Percentiles rank a stretch among this genome's conserved stretches.
phyloP scores from a whole-genome alignment of 2,329 filamentous ascomycete genomes.

The Blastomyces parvus region DNA sequence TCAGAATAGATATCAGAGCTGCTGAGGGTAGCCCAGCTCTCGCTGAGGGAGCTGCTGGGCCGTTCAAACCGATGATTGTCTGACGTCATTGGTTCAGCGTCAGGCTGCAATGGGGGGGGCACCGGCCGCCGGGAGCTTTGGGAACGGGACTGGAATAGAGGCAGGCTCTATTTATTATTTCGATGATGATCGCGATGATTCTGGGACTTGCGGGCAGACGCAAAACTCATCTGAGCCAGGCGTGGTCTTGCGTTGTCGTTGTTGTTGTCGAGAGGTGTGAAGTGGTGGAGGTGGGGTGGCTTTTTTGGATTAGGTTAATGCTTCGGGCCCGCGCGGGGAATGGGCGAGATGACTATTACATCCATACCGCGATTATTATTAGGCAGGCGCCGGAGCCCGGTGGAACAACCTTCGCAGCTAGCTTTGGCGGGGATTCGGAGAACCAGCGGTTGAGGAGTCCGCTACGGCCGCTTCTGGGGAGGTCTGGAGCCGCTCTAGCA shows the following conservation, averaged over 20 bases:
- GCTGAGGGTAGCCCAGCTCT: conserved; percentile 40
- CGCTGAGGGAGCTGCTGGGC: conserved; percentile 29
- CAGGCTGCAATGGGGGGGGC: conserved; percentile 29
- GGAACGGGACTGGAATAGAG: conserved; percentile 33
- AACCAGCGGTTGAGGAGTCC: too few relatives aligned
- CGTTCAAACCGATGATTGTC: conserved; percentile 21
- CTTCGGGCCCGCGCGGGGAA: neutral
- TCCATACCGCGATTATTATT: too few relatives aligned
- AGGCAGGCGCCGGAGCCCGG: neutral
- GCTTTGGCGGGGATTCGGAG: neutral
- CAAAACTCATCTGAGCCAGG: neutral
- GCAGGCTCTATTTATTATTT: conserved; percentile 20
- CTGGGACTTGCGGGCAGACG: conserved; percentile 27
- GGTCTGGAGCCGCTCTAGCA: neutral
- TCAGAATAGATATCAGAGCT: conserved; percentile 37
- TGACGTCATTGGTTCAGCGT: conserved; percentile 28
- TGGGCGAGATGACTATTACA: too few relatives aligned
- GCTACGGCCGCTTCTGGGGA: neutral
- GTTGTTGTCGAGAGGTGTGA: neutral
- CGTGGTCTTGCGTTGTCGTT: conserved; percentile 5
- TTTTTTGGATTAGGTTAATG: neutral
- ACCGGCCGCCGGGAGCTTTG: conserved; percentile 32
- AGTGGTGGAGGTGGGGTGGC: neutral
- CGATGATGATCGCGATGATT: conserved; percentile 26
- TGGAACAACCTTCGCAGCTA: neutral